Conservation (phyloP, 2,329 filamentous ascomycete species). For the Colletotrichum siamense region DNA sequence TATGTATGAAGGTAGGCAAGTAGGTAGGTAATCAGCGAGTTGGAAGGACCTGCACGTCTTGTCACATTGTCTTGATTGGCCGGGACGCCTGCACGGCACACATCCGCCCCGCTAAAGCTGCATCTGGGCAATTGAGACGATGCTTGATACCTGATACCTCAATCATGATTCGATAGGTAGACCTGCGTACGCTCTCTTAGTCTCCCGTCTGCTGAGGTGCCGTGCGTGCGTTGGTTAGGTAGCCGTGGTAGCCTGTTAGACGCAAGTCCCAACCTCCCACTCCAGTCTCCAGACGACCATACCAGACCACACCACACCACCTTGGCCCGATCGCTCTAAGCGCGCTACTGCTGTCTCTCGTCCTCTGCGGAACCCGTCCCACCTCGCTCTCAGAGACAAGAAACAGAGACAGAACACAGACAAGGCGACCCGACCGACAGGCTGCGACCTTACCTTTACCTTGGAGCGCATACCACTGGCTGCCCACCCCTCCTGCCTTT, state of each 20-base stretch:
- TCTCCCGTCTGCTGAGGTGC: background rate
- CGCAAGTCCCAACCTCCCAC: background rate
- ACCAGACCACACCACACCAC: background rate
- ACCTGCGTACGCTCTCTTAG: background rate
- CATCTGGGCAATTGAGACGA: background rate
- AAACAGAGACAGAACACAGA: background rate
- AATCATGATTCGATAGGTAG: background rate
- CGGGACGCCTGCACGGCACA: constrained; percentile 8
- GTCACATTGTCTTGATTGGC: constrained; percentile 15
- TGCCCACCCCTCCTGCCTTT: background rate
- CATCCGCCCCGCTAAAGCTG: constrained; percentile 10
- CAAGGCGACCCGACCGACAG: background rate
- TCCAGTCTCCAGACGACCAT: background rate
- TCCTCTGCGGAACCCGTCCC: background rate
- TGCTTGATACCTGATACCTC: background rate
- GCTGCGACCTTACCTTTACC: background rate
- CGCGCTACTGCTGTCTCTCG: background rate
- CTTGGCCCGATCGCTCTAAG: background rate
- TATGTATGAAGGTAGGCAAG: background rate
- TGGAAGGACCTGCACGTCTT: background rate
- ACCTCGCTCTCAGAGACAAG: background rate
- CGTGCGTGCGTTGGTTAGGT: background rate
- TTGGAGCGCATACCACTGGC: background rate
- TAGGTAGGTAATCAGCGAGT: background rate
- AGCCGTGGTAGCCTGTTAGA: background rate